Conservation (phyloP, 306 rosid species). For the Castanea crenata region DNA sequence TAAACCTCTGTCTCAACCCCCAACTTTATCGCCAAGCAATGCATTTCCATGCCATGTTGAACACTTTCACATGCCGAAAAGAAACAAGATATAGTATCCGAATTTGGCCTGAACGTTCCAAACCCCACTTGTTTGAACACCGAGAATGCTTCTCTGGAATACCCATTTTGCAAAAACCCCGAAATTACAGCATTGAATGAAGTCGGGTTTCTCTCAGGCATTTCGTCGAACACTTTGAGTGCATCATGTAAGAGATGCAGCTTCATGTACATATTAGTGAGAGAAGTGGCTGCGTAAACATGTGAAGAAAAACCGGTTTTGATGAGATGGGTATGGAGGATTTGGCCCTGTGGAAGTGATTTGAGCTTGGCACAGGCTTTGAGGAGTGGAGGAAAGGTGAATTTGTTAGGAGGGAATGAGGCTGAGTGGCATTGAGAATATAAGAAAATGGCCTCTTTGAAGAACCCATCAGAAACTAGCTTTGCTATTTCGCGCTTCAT, state of each 20-base stretch:
- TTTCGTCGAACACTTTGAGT: constrained; percentile 54
- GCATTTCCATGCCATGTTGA: constrained; percentile 34
- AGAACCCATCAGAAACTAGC: constrained; percentile 55
- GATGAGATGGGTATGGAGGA: constrained; percentile 53
- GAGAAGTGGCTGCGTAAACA: constrained; percentile 56
- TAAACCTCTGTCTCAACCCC: constrained; percentile 62
- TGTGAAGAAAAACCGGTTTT: constrained; percentile 53
- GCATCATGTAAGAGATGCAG: constrained; percentile 32
- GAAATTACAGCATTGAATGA: constrained; percentile 56
- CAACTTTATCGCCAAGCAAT: constrained; percentile 61
- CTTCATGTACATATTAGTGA: constrained; percentile 33
- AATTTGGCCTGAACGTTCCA: constrained; percentile 45
- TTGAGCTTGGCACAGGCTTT: constrained; percentile 65
- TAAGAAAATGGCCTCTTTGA: constrained; percentile 49
- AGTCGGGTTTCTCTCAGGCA: constrained; percentile 50
- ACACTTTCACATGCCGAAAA: constrained; percentile 29
- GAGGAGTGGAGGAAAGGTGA: constrained; percentile 64
- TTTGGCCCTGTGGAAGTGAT: constrained; percentile 32
- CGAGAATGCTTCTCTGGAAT: constrained; percentile 30
- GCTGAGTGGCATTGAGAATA: constrained; percentile 39
- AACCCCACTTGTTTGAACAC: constrained; percentile 28
- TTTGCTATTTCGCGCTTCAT: constrained; percentile 41
- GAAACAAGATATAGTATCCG: constrained; percentile 52
- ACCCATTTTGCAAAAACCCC: constrained; percentile 49
- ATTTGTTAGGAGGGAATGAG: constrained; percentile 37